These are phyloP conservation scores for Parmelia sp. DNA, from an alignment of 495 filamentous ascomycete species.

Conservation along the genomic window DNA sequence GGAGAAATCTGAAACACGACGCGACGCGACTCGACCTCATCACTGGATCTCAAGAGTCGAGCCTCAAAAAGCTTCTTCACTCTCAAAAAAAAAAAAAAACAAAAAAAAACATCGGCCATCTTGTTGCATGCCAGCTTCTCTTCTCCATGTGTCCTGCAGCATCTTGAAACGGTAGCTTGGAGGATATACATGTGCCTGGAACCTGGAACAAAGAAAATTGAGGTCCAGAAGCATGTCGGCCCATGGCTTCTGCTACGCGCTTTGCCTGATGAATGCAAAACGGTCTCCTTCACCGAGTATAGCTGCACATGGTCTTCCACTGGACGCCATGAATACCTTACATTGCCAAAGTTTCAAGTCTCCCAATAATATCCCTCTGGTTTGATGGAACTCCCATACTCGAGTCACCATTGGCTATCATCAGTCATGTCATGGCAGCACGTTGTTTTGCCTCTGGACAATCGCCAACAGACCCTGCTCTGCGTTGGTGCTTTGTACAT, in stretches of 20 bases:
- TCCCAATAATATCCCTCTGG: not conserved
- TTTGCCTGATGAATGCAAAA: not conserved
- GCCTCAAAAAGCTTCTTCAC: no score
- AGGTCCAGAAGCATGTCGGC: slow-evolving; percentile 6
- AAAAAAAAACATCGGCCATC: no score
- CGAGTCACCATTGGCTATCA: slow-evolving; percentile 1
- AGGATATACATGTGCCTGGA: not conserved
- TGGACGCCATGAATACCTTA: not conserved
- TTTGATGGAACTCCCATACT: slow-evolving; percentile 2
- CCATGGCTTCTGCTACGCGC: slow-evolving; percentile 2
- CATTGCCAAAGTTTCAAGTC: not conserved
- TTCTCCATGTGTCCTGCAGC: not conserved
- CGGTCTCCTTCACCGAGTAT: slow-evolving; percentile 3
- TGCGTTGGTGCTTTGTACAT: not conserved
- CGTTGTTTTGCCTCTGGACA: not conserved
- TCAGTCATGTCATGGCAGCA: not conserved
- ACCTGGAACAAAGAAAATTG: not conserved
- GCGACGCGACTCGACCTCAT: not conserved
- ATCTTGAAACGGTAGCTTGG: not conserved
- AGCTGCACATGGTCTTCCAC: slow-evolving; percentile 4
- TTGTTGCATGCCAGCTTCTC: not conserved
- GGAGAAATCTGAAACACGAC: slow-evolving; percentile 6
- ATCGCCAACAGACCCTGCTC: not conserved
- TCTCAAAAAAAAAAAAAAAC: no score
- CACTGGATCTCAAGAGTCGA: slow-evolving; percentile 5